These are phyloP conservation scores for Populus tremula DNA, from an alignment of 345 rosid species.

Conservation along the genomic window DNA sequence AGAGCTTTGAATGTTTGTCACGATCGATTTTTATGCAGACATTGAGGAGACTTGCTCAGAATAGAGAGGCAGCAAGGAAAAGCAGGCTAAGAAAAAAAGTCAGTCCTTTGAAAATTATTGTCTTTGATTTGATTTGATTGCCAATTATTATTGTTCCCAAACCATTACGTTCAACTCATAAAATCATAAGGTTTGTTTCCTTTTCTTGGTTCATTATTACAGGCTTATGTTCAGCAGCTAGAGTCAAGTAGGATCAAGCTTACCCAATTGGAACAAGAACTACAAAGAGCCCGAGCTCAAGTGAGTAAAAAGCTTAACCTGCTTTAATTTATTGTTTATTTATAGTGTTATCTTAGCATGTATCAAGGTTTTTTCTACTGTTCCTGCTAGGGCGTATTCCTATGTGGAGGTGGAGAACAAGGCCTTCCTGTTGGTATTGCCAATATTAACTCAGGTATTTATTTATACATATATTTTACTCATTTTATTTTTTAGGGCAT, in stretches of 20 bases:
- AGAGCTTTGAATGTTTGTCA: constrained; percentile 5
- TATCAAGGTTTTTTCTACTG: background rate
- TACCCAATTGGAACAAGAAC: constrained; percentile 88
- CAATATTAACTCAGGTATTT: constrained; percentile 61
- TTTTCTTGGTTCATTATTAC: constrained; percentile 15
- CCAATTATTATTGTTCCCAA: background rate
- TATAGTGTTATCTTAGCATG: background rate
- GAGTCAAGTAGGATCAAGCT: constrained; percentile 94
- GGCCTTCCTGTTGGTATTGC: constrained; percentile 55
- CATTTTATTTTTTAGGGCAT: background rate
- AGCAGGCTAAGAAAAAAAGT: constrained; percentile 95
- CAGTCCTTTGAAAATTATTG: background rate
- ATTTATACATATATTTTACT: background rate
- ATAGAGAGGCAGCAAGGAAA: constrained; percentile 99
- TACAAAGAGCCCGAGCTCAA: constrained; percentile 84
- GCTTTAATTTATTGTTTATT: background rate
- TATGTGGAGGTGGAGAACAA: constrained; percentile 78
- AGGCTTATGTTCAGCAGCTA: constrained; percentile 97
- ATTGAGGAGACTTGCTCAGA: constrained; percentile 95
- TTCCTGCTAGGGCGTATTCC: constrained; percentile 62
- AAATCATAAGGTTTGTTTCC: background rate
- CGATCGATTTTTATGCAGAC: constrained; percentile 39
- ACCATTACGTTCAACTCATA: constrained; percentile 5
- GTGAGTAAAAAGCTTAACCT: constrained; percentile 31
- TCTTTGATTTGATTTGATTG: background rate